Percentiles rank a stretch among this genome's conserved stretches.
Evolutionary conservation across 805 yeast genomes (phyloP).

Genomic region (Allodekkera sacchari): DNA sequence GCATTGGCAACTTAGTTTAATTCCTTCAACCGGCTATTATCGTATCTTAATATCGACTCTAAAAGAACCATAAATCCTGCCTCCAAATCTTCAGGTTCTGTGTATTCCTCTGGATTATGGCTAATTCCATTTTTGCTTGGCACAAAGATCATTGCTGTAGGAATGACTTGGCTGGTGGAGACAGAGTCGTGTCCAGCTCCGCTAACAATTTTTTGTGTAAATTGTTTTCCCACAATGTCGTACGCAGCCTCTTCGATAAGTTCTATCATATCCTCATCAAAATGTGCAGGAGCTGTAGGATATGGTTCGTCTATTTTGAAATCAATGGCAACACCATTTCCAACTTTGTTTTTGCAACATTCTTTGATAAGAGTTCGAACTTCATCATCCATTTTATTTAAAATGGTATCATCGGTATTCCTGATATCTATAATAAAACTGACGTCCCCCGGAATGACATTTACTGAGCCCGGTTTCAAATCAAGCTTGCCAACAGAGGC

Average conservation of each 20-base stretch:
- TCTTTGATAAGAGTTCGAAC: conserved; percentile 23
- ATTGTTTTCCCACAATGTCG: conserved; percentile 37
- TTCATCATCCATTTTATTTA: conserved; percentile 30
- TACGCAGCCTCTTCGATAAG: conserved; percentile 46
- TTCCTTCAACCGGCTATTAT: conserved; percentile 9
- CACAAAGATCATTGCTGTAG: conserved; percentile 69
- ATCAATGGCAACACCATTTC: conserved; percentile 32
- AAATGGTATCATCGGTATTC: conserved; percentile 39
- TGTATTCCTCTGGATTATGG: conserved; percentile 60
- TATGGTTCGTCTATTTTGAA: conserved; percentile 34
- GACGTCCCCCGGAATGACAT: conserved; percentile 59
- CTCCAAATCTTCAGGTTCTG: conserved; percentile 56
- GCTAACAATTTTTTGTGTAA: conserved; percentile 40
- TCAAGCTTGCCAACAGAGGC: conserved; percentile 52
- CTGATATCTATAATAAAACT: conserved; percentile 55
- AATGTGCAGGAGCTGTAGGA: conserved; percentile 40
- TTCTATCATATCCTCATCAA: conserved; percentile 41
- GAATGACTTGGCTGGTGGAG: conserved; percentile 43
- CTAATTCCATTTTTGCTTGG: conserved; percentile 61
- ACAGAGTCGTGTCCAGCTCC: conserved; percentile 78
- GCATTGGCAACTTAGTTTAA: not conserved
- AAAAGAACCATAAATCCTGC: conserved; percentile 51
- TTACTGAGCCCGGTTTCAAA: conserved; percentile 52
- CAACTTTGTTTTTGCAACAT: conserved; percentile 19
- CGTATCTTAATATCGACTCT: conserved; percentile 33